Conservation (phyloP, 805 yeast genomes). For the Clavispora carvajalis region DNA sequence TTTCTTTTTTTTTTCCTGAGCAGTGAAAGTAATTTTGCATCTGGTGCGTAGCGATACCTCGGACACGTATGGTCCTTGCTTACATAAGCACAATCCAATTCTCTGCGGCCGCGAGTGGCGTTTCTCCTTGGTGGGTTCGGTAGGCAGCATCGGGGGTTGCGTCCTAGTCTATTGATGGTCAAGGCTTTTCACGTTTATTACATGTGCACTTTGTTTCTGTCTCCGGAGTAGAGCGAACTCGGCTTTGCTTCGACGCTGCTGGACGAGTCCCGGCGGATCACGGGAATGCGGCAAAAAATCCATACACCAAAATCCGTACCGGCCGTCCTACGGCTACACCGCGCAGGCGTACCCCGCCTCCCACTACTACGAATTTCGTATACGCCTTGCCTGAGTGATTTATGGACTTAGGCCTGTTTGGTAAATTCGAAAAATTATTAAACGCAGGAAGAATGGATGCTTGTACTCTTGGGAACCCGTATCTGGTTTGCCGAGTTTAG, state of each 20-base stretch:
- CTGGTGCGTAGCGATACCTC: slow-evolving; percentile 8
- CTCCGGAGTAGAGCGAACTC: not conserved
- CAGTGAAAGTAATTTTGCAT: slow-evolving; percentile 7
- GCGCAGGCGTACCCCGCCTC: not conserved
- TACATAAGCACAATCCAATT: slow-evolving; percentile 9
- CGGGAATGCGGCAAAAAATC: not conserved
- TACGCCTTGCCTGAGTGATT: too few species aligned
- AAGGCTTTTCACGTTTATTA: too few species aligned
- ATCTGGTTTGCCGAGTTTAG: too few species aligned
- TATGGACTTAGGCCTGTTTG: too few species aligned
- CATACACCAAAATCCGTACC: not conserved
- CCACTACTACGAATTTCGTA: too few species aligned
- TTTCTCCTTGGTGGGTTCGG: too few species aligned
- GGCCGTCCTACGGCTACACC: too few species aligned
- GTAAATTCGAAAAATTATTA: too few species aligned
- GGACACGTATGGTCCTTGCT: slow-evolving; percentile 22
- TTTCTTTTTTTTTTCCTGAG: slow-evolving; percentile 1
- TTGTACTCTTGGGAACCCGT: too few species aligned
- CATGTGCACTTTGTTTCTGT: not conserved
- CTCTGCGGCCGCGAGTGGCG: not conserved
- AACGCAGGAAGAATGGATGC: too few species aligned
- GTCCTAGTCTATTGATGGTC: too few species aligned
- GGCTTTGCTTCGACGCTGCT: not conserved
- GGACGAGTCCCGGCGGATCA: not conserved
- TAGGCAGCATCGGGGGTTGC: too few species aligned